phyloP scores from a whole-genome alignment of 2,329 filamentous ascomycete genomes.

The Cladosporium halotolerans region DNA sequence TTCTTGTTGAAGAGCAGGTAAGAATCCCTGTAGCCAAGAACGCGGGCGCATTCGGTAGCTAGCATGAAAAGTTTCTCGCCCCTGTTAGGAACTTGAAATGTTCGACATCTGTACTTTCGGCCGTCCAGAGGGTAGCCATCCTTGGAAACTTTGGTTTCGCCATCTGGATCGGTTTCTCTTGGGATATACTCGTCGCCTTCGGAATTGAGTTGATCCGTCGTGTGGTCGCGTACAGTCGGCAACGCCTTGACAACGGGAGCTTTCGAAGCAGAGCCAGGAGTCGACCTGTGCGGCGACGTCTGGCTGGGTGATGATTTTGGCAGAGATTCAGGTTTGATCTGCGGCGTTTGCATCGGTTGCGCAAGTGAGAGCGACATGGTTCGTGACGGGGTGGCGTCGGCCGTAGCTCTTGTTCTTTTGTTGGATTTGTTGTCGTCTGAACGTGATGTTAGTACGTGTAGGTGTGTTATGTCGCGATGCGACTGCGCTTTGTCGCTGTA shows the following conservation, averaged over 20 bases:
- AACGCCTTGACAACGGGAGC: slow-evolving; percentile 78
- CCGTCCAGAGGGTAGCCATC: slow-evolving; percentile 76
- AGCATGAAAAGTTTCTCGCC: slow-evolving; percentile 97
- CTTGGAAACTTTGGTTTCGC: slow-evolving; percentile 85
- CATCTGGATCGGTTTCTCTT: slow-evolving; percentile 84
- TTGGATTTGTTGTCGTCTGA: slow-evolving; percentile 41
- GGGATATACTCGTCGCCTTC: slow-evolving; percentile 93
- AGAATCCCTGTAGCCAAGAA: slow-evolving; percentile 92
- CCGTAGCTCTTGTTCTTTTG: slow-evolving; percentile 21
- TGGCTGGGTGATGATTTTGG: slow-evolving; percentile 52
- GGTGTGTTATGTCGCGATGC: neutral
- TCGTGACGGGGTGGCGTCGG: slow-evolving; percentile 4
- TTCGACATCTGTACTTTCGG: slow-evolving; percentile 86
- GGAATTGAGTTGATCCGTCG: slow-evolving; percentile 84
- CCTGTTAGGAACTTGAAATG: slow-evolving; percentile 84
- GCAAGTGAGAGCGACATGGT: slow-evolving; percentile 28
- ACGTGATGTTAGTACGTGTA: slow-evolving; percentile 16
- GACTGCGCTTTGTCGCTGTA: neutral
- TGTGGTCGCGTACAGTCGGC: slow-evolving; percentile 93
- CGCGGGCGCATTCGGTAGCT: slow-evolving; percentile 91
- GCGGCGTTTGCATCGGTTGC: slow-evolving; percentile 46
- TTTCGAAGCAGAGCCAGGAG: slow-evolving; percentile 60
- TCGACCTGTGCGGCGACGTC: slow-evolving; percentile 65
- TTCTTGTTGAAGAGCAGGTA: slow-evolving; percentile 99
- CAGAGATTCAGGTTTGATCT: slow-evolving; percentile 44